Conservation (phyloP, 1,284 basidiomycete species). For the Puccinia triticina region DNA sequence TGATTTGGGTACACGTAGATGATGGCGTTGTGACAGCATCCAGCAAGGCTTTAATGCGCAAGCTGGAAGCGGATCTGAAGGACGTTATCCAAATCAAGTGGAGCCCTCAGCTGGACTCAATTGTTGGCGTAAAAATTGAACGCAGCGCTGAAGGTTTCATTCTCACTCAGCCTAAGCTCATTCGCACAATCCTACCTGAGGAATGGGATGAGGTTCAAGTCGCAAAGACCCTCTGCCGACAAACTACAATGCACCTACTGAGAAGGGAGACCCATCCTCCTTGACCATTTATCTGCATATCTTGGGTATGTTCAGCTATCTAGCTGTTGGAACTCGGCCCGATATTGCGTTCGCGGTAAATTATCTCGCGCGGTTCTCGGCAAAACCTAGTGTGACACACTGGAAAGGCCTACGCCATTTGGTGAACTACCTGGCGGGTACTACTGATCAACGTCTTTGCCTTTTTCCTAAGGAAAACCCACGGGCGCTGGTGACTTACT, state of each 20-base stretch:
- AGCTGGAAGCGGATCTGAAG: neutral
- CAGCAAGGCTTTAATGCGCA: neutral
- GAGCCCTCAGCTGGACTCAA: neutral
- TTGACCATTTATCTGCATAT: neutral
- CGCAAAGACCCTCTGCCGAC: neutral
- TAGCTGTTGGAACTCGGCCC: slow-evolving; percentile 1
- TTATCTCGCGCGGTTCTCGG: no score
- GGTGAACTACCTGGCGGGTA: no score
- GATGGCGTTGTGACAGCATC: slow-evolving; percentile 13
- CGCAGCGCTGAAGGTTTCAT: neutral
- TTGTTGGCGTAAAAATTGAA: neutral
- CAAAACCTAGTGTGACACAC: no score
- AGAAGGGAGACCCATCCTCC: neutral
- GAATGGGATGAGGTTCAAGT: no score
- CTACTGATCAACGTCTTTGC: neutral
- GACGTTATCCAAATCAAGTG: slow-evolving; percentile 26
- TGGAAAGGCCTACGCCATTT: no score
- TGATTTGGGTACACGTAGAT: no score
- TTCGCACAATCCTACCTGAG: no score
- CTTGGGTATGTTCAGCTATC: neutral
- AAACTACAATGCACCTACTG: neutral
- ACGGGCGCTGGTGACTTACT: no score
- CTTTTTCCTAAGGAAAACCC: no score
- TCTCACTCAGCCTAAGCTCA: neutral
- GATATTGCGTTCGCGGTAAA: no score